These are phyloP conservation scores for Lasiosphaeria hispida DNA, from an alignment of 495 filamentous ascomycete genomes.

Conservation along the genomic window DNA sequence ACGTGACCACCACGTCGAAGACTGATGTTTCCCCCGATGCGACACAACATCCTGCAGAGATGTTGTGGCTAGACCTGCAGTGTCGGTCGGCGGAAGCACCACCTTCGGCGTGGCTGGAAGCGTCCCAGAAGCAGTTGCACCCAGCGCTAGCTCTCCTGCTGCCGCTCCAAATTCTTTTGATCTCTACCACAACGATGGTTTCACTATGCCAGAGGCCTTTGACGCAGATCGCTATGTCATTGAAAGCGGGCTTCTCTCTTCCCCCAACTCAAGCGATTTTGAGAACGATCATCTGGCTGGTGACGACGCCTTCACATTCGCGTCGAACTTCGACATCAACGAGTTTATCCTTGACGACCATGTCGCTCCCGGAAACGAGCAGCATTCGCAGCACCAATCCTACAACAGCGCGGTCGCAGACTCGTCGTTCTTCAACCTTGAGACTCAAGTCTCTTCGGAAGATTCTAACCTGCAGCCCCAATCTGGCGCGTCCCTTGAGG, in stretches of 20 bases:
- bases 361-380: slow-evolving; percentile 29
- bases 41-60: slow-evolving; percentile 99
- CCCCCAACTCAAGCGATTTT: slow-evolving; percentile 62
- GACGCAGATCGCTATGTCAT: slow-evolving; percentile 69
- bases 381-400: slow-evolving; percentile 36
- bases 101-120: slow-evolving; percentile 55
- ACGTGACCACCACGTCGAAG: slow-evolving; percentile 38
- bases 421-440: slow-evolving; percentile 44
- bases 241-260: slow-evolving; percentile 75
- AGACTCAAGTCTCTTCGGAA: slow-evolving; percentile 50
- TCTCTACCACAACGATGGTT: slow-evolving; percentile 66
- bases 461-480: slow-evolving; percentile 79
- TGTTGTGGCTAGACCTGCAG: slow-evolving; percentile 99
- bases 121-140: slow-evolving; percentile 55
- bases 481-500: slow-evolving; percentile 84
- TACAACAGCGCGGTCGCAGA: slow-evolving; percentile 37
- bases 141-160: slow-evolving; percentile 53
- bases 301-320: slow-evolving; percentile 64
- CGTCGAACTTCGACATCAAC: slow-evolving; percentile 50
- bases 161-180: slow-evolving; percentile 60
- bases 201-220: slow-evolving; percentile 55
- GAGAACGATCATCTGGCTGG: slow-evolving; percentile 82
- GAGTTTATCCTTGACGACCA: slow-evolving; percentile 53
- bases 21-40: slow-evolving; percentile 65
- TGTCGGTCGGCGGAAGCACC: slow-evolving; percentile 78